Conservation (phyloP, 768 basidiomycete species). For the Cyclocybe aegerita region DNA sequence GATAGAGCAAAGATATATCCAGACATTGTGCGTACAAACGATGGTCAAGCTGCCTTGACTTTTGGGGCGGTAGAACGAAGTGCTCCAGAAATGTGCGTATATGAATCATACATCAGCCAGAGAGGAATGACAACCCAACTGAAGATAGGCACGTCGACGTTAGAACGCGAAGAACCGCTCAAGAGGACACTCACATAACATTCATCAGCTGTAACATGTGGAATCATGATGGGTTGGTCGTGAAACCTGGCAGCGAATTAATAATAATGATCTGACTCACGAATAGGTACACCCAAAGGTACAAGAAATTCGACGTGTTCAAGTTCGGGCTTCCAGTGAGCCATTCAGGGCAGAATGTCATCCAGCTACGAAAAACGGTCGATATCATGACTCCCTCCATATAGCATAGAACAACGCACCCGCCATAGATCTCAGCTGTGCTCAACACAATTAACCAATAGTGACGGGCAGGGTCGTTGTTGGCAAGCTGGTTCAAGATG, state of each 20-base stretch:
- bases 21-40: no score
- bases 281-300: constrained; percentile 80
- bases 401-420: constrained; percentile 32
- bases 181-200: constrained; percentile 50
- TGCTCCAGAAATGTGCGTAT: constrained; percentile 61
- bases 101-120: constrained; percentile 78
- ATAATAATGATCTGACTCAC: constrained; percentile 40
- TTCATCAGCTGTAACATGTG: constrained; percentile 87
- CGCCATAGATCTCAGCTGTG: constrained; percentile 78
- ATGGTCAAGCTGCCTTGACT: no score
- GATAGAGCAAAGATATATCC: no score
- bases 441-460: constrained; percentile 81
- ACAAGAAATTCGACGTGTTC: constrained; percentile 66
- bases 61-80: constrained; percentile 36
- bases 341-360: constrained; percentile 92
- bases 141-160: constrained; percentile 5
- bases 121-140: constrained; percentile 84
- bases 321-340: constrained; percentile 71
- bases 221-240: not conserved
- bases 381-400: not conserved
- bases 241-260: no score
- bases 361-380: constrained; percentile 48
- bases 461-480: constrained; percentile 63
- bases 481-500: constrained; percentile 64
- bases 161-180: not conserved